Base-by-base conservation (phyloP, 176 grass and related monocot genomes). In the Rhynchospora breviuscula region DNA sequence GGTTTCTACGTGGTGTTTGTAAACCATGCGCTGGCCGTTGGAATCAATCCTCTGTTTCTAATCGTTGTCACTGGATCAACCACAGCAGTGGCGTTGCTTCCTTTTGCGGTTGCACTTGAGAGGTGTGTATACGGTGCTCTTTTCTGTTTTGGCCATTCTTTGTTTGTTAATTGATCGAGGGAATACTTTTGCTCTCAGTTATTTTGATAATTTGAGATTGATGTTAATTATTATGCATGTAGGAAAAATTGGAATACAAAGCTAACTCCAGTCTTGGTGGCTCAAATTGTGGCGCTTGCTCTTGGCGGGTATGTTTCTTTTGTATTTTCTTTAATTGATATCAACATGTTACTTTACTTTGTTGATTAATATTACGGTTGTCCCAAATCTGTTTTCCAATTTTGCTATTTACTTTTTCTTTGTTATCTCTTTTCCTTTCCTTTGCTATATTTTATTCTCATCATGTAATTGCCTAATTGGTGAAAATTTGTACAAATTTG, bases 201-300 rank as follows among this genome's bases (percentile, higher is more conserved):
- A 10, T n/a, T 79, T 85, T 78, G 40, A 67, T 85, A 21, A 43
- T 58, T 48, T 66, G 65, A 18, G 10, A 40, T 80, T 52, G 26
- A 19, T 72, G 19, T 12, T n/a, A n/a, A n/a, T n/a, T 75, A 40
- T 31, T 53, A 66, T 85, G 21, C 31, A 62, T 64, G 44, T 82
- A 91, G 88, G 91, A 90, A 91, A 83, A 87, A 83, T 22, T 94
- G 92, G 92, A 86, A 87, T 77, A 60, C 57, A 18, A 91, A 63
- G 78, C 6, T 90, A 22, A 89, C 83, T 9, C n/a, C 63, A 22
- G 14, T 51, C 49, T 26, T 94, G 64, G 6, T 89, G 72, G 81
- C 46, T 67, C 89, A 89, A 1, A 75, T 91, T 17, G 64, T 84
- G 71, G 33, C 87, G 26, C 88, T 91, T 29, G 79, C 81, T 80